A percentile compares a stretch with the other conserved stretches of the same genome.
Conservation (phyloP, 2,329 filamentous ascomycete genomes). For the Intubia oerlemansii region DNA sequence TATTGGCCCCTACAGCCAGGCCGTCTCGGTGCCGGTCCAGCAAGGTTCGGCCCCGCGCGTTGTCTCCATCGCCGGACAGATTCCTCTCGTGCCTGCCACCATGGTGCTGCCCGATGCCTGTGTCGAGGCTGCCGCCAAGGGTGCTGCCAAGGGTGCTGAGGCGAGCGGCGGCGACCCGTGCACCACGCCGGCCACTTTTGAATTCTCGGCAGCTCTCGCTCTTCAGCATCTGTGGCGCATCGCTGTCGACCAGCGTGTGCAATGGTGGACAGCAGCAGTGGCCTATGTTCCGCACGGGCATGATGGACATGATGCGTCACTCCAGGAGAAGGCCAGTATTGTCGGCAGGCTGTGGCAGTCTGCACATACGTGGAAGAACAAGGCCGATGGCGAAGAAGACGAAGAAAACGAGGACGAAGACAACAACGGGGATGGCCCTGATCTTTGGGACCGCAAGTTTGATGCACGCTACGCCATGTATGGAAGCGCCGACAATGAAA, state of each 20-base stretch:
- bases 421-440: conserved; percentile 26
- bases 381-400: conserved; percentile 8
- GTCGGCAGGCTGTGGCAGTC: conserved; percentile 26
- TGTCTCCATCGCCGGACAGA: conserved; percentile 70
- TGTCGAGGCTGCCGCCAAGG: conserved; percentile 2
- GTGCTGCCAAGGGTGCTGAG: too few species aligned
- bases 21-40: conserved; percentile 34
- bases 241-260: conserved; percentile 46
- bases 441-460: conserved; percentile 48
- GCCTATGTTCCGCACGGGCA: conserved; percentile 58
- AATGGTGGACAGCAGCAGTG: conserved; percentile 55
- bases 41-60: conserved; percentile 11
- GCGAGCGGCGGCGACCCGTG: too few species aligned
- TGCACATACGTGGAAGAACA: conserved; percentile 20
- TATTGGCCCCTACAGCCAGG: conserved; percentile 92
- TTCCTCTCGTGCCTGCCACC: conserved; percentile 60
- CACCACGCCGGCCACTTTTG: conserved; percentile 14
- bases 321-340: conserved; percentile 16
- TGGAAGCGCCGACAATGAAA: conserved; percentile 1
- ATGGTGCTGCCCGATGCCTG: conserved; percentile 50
- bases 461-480: conserved; percentile 26
- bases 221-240: conserved; percentile 84
- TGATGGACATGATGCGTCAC: conserved; percentile 6
- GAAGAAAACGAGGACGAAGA: conserved; percentile 26
- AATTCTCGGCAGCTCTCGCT: conserved; percentile 44